Evolutionary conservation across 495 filamentous ascomycete species (phyloP), one percentile per base, ranked within the genome.

Genomic region (Bombardia bombarda): DNA sequence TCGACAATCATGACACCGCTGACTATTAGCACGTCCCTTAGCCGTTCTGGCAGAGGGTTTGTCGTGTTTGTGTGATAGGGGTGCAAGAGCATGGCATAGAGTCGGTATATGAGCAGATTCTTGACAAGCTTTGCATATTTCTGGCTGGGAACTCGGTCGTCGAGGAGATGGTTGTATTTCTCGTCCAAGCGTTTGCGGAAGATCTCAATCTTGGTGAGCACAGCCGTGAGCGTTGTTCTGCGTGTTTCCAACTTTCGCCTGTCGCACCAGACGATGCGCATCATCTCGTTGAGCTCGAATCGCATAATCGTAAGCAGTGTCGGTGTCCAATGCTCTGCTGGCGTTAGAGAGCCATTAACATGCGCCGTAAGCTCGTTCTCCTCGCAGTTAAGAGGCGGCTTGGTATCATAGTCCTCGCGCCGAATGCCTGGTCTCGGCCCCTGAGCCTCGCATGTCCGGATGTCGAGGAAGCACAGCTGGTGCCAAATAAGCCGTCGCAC

Each of bases 401-500:
- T 68, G 1, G 82, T 84, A 52, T 84, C 80, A 52, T 79, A 87
- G 40, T 86, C 83, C n/a, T 84, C 81, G 12, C 67, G 57, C 4
- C 82, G 75, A 38, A 88, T 85, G 41, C 72, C 66, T 3, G 73
- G 78, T 36, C 67, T 78, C 22, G 83, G 84, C 0, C 84, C 86
- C 46, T 86, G 82, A 12, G 82, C 75, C 58, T 90, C 85, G 46
- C 82, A 85, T 3, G 84, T 82, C 34, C 82, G 73, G 33, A 86
- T 77, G 58, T 92, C 86, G 8, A 92, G 68, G 47, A 85, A 77
- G 55, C 79, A 86, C 12, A 90, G 61, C 47, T 80, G 74, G 57
- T 84, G 81, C 86, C 86, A 90, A 13, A 85, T 69, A 7, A 87
- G 54, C n/a, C 86, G 78, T 4, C 86, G 77, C 30, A 88, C 70